Percentiles rank a stretch among this genome's conserved stretches.
Evolutionary conservation across 768 basidiomycete genomes (phyloP).

Genomic region (Dendrothele bispora): DNA sequence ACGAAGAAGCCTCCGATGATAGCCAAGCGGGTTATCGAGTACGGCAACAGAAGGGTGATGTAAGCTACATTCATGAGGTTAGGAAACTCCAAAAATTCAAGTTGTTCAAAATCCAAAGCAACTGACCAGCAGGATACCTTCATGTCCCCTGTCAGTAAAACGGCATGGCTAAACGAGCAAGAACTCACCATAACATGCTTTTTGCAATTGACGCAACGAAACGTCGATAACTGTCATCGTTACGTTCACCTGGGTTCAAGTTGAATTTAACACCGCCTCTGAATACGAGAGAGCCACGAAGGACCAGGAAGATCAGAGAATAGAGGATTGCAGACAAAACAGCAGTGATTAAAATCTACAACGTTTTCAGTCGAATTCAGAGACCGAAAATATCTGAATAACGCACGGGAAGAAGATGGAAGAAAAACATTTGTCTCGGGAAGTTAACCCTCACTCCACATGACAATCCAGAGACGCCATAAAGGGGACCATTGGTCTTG

Average conservation of each 20-base stretch:
- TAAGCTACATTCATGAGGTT: conserved; percentile 46
- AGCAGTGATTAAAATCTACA: conserved; percentile 58
- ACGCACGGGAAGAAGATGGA: conserved; percentile 65
- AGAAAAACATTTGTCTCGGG: conserved; percentile 43
- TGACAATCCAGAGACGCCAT: conserved; percentile 49
- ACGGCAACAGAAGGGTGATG: conserved; percentile 57
- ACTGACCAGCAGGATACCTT: conserved; percentile 64
- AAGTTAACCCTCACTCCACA: conserved; percentile 51
- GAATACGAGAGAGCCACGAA: conserved; percentile 56
- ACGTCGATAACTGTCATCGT: conserved; percentile 52
- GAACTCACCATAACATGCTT: conserved; percentile 68
- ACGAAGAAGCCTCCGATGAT: conserved; percentile 47
- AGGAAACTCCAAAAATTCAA: conserved; percentile 5
- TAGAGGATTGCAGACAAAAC: conserved; percentile 57
- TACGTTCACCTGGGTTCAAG: conserved; percentile 46
- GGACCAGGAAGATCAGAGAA: conserved; percentile 58
- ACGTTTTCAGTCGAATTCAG: neutral
- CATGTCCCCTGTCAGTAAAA: conserved; percentile 3
- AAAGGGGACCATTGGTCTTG: conserved; percentile 34
- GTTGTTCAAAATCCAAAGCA: neutral
- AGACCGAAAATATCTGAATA: neutral
- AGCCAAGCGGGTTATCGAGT: conserved; percentile 50
- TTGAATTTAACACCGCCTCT: conserved; percentile 51
- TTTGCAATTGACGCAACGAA: conserved; percentile 63
- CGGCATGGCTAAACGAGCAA: neutral